phyloP scores from a whole-genome alignment of 768 basidiomycete genomes.

The Pulveroboletus ravenelii region DNA sequence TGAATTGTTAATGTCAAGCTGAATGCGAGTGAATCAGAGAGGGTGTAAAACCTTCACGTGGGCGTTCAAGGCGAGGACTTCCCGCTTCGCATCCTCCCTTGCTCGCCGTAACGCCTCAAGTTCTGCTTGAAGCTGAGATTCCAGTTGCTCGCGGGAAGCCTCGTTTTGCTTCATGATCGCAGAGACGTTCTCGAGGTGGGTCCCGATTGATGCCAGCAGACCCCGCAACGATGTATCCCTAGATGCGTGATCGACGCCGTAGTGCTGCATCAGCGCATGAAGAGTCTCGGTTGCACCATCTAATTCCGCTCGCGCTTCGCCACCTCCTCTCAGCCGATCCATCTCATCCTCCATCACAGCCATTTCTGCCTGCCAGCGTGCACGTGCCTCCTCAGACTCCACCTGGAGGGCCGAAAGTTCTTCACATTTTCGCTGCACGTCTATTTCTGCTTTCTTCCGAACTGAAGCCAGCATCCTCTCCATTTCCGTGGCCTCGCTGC shows the following conservation, averaged over 20 bases:
- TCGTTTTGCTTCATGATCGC: slow-evolving; percentile 39
- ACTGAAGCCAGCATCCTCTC: slow-evolving; percentile 36
- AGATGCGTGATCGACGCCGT: slow-evolving; percentile 49
- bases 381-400: slow-evolving; percentile 43
- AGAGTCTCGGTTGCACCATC: slow-evolving; percentile 47
- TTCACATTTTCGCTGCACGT: slow-evolving; percentile 40
- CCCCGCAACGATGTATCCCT: slow-evolving; percentile 48
- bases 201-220: slow-evolving; percentile 43
- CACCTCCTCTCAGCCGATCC: slow-evolving; percentile 38
- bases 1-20: slow-evolving; percentile 1
- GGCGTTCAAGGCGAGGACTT: slow-evolving; percentile 36
- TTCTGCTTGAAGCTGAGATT: slow-evolving; percentile 53
- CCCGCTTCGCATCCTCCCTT: slow-evolving; percentile 44
- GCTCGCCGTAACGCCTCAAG: slow-evolving; percentile 51
- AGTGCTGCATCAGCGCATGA: slow-evolving; percentile 48
- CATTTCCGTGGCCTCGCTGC: slow-evolving; percentile 39
- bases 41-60: slow-evolving; percentile 33
- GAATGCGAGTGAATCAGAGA: neutral
- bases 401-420: slow-evolving; percentile 35
- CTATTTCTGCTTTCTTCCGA: slow-evolving; percentile 30
- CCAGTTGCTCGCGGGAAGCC: slow-evolving; percentile 40
- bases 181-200: slow-evolving; percentile 50
- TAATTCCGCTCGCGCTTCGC: slow-evolving; percentile 44
- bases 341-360: slow-evolving; percentile 48
- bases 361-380: slow-evolving; percentile 48